These are phyloP conservation scores for Debaryomyces nepalensis DNA, from an alignment of 1,139 yeast genomes.

Conservation along the genomic window DNA sequence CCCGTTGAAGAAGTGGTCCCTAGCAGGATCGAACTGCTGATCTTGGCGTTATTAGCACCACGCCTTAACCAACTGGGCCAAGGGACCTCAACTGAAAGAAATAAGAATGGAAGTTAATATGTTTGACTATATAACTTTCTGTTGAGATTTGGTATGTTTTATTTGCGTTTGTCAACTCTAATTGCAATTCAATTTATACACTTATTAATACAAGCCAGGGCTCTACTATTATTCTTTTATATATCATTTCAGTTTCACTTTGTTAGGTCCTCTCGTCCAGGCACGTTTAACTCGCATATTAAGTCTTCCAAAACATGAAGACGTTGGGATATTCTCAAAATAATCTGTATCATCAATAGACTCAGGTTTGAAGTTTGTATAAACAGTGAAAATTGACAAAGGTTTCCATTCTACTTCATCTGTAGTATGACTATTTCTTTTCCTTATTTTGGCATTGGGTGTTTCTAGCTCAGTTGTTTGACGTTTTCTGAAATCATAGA, in stretches of 20 bases:
- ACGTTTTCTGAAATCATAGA: slow-evolving; percentile 16
- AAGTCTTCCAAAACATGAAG: slow-evolving; percentile 45
- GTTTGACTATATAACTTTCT: background rate
- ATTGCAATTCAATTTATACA: no score
- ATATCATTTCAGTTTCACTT: slow-evolving; percentile 8
- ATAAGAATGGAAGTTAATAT: background rate
- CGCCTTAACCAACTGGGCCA: slow-evolving; percentile 93
- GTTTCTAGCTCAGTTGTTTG: background rate
- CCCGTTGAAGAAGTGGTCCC: slow-evolving; percentile 67
- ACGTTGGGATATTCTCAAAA: slow-evolving; percentile 29
- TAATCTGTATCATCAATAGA: slow-evolving; percentile 30
- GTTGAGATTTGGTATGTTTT: no score
- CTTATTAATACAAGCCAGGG: no score
- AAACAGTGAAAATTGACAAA: slow-evolving; percentile 41
- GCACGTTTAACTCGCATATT: slow-evolving; percentile 46
- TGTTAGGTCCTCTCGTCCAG: slow-evolving; percentile 33
- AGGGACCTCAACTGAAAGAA: slow-evolving; percentile 56
- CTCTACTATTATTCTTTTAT: no score
- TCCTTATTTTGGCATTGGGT: slow-evolving; percentile 13
- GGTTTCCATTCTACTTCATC: slow-evolving; percentile 40
- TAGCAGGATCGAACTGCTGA: slow-evolving; percentile 88
- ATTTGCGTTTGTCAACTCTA: no score
- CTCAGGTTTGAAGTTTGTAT: slow-evolving; percentile 35
- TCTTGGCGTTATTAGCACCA: slow-evolving; percentile 87
- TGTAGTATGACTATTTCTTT: slow-evolving; percentile 25